Conservation (phyloP, 768 basidiomycete species). For the Leccinum aurantiacum region DNA sequence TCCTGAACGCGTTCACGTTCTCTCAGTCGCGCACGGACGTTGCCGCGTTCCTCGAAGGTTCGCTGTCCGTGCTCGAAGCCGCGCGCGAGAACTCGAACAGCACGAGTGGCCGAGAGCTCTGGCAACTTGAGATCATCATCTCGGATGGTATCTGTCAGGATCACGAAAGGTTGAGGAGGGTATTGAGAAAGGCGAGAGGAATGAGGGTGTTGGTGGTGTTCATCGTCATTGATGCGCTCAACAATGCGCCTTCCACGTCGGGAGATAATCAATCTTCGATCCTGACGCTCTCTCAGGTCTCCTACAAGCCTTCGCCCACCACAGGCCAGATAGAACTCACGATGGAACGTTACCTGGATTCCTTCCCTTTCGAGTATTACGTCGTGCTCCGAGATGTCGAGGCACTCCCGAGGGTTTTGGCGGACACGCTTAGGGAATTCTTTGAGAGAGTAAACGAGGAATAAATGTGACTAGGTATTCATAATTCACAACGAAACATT, state of each 20-base stretch:
- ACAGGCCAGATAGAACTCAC: constrained; percentile 80
- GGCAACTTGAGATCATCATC: constrained; percentile 98
- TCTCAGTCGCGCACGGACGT: constrained; percentile 89
- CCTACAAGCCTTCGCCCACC: constrained; percentile 56
- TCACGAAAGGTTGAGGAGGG: constrained; percentile 77
- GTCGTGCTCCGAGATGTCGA: constrained; percentile 91
- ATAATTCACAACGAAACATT: constrained; percentile 1
- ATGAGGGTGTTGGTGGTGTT: constrained; percentile 95
- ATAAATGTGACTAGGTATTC: constrained; percentile 8
- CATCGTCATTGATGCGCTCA: constrained; percentile 90
- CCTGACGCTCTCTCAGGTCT: constrained; percentile 88
- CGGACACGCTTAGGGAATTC: constrained; percentile 88
- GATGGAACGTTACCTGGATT: constrained; percentile 87
- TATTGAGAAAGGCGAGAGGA: constrained; percentile 83
- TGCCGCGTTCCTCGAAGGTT: constrained; percentile 75
- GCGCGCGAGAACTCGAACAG: constrained; percentile 65
- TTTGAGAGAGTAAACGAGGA: constrained; percentile 82
- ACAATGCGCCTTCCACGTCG: constrained; percentile 38
- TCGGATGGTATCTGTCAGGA: constrained; percentile 99
- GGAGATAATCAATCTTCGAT: constrained; percentile 65
- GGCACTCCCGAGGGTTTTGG: constrained; percentile 85
- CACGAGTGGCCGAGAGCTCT: constrained; percentile 74
- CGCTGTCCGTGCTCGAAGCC: constrained; percentile 68
- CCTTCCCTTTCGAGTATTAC: constrained; percentile 98
- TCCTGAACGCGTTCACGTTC: constrained; percentile 91